Percentiles rank a stretch among this genome's conserved stretches.
phyloP scores from a whole-genome alignment of 495 filamentous ascomycete species.

The Glarea lozoyensis region DNA sequence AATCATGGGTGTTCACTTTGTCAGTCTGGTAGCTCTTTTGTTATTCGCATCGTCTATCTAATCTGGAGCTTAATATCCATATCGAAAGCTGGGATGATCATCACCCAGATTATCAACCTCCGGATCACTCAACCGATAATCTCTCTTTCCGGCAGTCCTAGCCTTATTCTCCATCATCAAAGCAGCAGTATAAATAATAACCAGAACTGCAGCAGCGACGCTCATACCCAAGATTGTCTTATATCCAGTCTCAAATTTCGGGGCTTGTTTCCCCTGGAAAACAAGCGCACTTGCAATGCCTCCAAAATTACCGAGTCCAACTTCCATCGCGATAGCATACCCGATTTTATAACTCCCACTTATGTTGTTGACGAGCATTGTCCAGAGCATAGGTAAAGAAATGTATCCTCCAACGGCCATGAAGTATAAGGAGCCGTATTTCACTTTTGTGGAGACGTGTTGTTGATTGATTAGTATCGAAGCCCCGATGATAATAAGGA shows the following conservation, averaged over 20 bases:
- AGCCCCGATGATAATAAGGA: conserved; percentile 24
- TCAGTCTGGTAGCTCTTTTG: too few species aligned
- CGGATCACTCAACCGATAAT: conserved; percentile 32
- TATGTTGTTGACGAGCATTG: conserved; percentile 12
- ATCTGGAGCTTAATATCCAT: conserved; percentile 24
- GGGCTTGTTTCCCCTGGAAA: conserved; percentile 3
- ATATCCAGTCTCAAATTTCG: conserved; percentile 2
- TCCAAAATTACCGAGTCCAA: conserved; percentile 17
- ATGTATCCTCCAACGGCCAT: conserved; percentile 12
- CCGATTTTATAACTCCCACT: conserved; percentile 8
- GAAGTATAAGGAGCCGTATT: conserved; percentile 14
- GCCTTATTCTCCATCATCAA: conserved; percentile 36
- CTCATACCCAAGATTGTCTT: conserved; percentile 6
- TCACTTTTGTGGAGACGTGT: conserved; percentile 10
- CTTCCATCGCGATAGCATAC: conserved; percentile 10
- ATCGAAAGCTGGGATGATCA: conserved; percentile 45
- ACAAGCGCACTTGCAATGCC: conserved; percentile 9
- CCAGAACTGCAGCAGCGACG: background rate
- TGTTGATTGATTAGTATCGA: conserved; percentile 25
- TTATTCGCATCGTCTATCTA: too few species aligned
- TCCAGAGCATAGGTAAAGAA: conserved; percentile 14
- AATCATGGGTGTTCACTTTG: too few species aligned
- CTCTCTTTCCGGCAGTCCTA: conserved; percentile 38
- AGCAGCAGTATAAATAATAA: conserved; percentile 1
- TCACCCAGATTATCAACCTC: conserved; percentile 46